Percentiles rank a stretch among this genome's conserved stretches.
Conservation (phyloP, 2,329 filamentous ascomycete species). For the Botrytis sinoallii region DNA sequence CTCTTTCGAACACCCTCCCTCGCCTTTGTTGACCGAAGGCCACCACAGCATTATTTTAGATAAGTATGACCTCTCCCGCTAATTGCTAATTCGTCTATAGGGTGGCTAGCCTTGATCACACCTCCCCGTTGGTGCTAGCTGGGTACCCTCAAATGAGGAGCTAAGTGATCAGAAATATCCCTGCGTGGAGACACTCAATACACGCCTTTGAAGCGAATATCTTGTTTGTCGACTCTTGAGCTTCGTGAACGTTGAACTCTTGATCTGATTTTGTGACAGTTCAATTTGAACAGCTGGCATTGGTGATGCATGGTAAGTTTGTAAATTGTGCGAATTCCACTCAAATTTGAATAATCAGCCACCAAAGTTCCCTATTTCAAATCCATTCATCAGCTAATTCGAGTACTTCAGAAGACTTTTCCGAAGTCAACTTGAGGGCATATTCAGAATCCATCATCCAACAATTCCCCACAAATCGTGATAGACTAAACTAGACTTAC, state of each 20-base stretch:
- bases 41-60: background rate
- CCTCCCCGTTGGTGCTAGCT: slow-evolving; percentile 1
- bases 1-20: background rate
- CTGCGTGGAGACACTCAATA: background rate
- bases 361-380: background rate
- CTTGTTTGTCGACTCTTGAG: background rate
- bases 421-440: background rate
- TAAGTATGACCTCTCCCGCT: background rate
- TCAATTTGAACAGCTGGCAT: background rate
- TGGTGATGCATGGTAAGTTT: background rate
- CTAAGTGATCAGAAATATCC: background rate
- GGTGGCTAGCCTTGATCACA: slow-evolving; percentile 5
- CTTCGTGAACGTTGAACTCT: background rate
- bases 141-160: slow-evolving; percentile 1
- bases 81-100: slow-evolving; percentile 1
- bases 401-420: background rate
- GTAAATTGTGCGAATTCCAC: background rate
- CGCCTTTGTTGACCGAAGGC: background rate
- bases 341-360: background rate
- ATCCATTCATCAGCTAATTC: background rate
- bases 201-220: background rate
- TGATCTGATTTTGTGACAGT: background rate
- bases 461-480: too few relatives aligned
- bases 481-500: background rate
- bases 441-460: background rate